Evolutionary conservation across 1,284 basidiomycete species (phyloP).

Genomic region (Agroathelia rolfsii): DNA sequence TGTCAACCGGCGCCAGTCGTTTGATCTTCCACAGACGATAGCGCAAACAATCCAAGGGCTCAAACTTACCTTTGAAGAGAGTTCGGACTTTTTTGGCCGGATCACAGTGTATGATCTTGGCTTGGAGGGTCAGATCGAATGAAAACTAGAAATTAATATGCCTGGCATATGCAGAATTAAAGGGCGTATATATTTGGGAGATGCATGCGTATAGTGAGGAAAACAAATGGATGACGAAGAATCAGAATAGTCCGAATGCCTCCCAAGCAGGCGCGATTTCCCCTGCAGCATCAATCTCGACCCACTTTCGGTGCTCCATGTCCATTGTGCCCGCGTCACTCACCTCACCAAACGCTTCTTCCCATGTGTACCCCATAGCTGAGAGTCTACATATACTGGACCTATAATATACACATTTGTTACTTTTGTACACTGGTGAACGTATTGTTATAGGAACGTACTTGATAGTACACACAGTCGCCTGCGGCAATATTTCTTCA

Average conservation of each 20-base stretch:
- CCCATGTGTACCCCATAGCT: constrained; percentile 54
- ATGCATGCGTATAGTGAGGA: too few relatives aligned
- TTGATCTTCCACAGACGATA: constrained; percentile 32
- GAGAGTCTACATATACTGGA: constrained; percentile 52
- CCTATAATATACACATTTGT: constrained; percentile 23
- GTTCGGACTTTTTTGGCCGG: constrained; percentile 72
- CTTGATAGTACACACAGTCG: constrained; percentile 48
- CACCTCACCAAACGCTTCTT: constrained; percentile 46
- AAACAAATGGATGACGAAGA: too few relatives aligned
- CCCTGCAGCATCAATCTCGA: constrained; percentile 50
- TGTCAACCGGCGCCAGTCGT: constrained; percentile 59
- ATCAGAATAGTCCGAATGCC: constrained; percentile 38
- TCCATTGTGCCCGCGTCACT: constrained; percentile 38
- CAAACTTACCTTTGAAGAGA: constrained; percentile 64
- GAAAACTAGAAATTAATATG: too few relatives aligned
- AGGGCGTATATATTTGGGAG: too few relatives aligned
- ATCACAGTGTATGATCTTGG: constrained; percentile 62
- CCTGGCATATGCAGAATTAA: too few relatives aligned
- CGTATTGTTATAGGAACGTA: constrained; percentile 20
- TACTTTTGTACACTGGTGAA: not conserved
- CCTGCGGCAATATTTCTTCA: constrained; percentile 37
- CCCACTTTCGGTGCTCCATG: constrained; percentile 37
- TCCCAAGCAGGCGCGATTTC: constrained; percentile 43
- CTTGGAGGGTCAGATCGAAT: constrained; percentile 34
- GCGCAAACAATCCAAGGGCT: constrained; percentile 27